A percentile compares a stretch with the other conserved stretches of the same genome.
phyloP scores from a whole-genome alignment of 441 rosid species.

The Adansonia grandidieri region DNA sequence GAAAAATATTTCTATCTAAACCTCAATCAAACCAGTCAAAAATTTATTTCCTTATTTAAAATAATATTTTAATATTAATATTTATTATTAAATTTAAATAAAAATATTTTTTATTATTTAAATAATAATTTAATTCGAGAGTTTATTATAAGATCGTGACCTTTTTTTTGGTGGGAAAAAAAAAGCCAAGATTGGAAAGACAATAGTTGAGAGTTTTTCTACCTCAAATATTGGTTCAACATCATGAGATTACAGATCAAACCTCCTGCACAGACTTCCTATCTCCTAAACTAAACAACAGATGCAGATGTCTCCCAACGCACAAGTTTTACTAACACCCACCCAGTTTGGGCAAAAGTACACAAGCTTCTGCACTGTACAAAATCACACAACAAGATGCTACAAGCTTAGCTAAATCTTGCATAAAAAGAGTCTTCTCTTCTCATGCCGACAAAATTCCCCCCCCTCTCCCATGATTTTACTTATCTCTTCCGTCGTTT shows the following conservation, averaged over 20 bases:
- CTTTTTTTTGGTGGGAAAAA: too few species aligned
- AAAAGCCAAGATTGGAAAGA: too few species aligned
- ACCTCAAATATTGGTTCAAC: slow-evolving; percentile 25
- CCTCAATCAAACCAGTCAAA: too few species aligned
- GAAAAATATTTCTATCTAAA: too few species aligned
- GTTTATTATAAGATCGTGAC: too few species aligned
- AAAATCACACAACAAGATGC: slow-evolving; percentile 44
- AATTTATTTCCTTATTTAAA: too few species aligned
- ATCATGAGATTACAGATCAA: slow-evolving; percentile 24
- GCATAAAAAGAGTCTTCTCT: slow-evolving; percentile 27
- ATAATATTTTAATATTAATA: too few species aligned
- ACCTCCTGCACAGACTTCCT: too few species aligned
- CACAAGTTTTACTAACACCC: slow-evolving; percentile 37
- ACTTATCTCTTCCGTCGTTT: slow-evolving; percentile 59
- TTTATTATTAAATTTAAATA: too few species aligned
- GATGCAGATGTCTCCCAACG: slow-evolving; percentile 23
- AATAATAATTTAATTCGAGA: too few species aligned
- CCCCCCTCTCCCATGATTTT: background rate
- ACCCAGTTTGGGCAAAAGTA: slow-evolving; percentile 39
- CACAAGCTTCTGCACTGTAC: slow-evolving; percentile 38
- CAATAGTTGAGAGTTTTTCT: background rate
- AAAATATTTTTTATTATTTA: too few species aligned
- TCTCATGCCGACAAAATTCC: slow-evolving; percentile 29
- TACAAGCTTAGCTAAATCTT: slow-evolving; percentile 37
- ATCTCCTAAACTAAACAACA: slow-evolving; percentile 28